phyloP scores from a whole-genome alignment of 2,329 filamentous ascomycete species.

The Clonostachys rosea region DNA sequence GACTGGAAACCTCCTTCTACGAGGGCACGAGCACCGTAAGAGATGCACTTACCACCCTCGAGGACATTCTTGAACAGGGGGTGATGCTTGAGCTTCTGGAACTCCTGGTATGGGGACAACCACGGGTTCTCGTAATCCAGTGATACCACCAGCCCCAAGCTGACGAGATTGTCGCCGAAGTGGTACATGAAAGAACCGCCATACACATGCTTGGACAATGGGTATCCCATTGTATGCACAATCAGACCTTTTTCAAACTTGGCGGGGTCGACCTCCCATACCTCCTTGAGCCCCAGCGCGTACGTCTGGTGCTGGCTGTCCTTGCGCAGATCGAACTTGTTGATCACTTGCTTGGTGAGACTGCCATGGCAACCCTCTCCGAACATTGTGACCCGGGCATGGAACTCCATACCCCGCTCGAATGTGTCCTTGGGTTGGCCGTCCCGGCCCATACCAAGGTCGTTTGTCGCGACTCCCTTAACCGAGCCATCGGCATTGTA shows the following conservation, averaged over 20 bases:
- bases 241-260: conserved; percentile 88
- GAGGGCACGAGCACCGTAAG: conserved; percentile 86
- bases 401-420: conserved; percentile 97
- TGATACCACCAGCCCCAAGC: conserved; percentile 84
- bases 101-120: conserved; percentile 92
- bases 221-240: conserved; percentile 89
- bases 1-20: conserved; percentile 97
- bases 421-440: conserved; percentile 87
- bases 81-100: conserved; percentile 98
- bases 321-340: conserved; percentile 84
- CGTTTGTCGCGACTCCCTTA: conserved; percentile 91
- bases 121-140: conserved; percentile 96
- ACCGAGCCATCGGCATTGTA: conserved; percentile 86
- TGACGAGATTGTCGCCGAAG: conserved; percentile 95
- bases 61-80: conserved; percentile 82
- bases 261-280: conserved; percentile 92
- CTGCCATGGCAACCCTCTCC: conserved; percentile 95
- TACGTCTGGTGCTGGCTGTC: conserved; percentile 96
- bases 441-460: conserved; percentile 76
- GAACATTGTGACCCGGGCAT: conserved; percentile 85
- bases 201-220: conserved; percentile 82
- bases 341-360: conserved; percentile 89
- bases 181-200: conserved; percentile 99
- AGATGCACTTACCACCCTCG: conserved; percentile 97
- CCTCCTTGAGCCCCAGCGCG: conserved; percentile 89